phyloP scores from a whole-genome alignment of 371 early-diverging fungal species.

The Catenaria anguillulae region DNA sequence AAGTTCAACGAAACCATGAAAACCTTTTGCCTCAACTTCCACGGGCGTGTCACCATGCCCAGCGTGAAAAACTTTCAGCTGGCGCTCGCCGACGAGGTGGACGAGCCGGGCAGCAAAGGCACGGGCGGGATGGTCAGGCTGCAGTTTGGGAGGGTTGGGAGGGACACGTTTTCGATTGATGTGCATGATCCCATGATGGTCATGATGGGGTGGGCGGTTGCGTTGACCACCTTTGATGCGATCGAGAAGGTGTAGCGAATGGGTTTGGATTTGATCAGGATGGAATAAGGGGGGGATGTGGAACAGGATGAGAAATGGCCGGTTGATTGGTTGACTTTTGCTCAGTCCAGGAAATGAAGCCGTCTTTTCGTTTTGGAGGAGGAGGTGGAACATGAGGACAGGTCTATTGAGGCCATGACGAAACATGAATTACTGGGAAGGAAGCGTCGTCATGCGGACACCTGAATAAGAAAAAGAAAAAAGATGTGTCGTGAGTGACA shows the following conservation, averaged over 20 bases:
- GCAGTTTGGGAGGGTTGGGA: conserved; percentile 50
- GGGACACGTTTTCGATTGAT: conserved; percentile 45
- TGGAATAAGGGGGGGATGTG: too few species aligned
- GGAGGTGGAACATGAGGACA: too few species aligned
- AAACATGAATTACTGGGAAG: too few species aligned
- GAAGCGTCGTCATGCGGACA: too few species aligned
- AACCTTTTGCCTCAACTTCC: conserved; percentile 51
- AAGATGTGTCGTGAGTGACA: too few species aligned
- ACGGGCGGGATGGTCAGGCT: conserved; percentile 22
- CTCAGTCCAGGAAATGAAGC: too few species aligned
- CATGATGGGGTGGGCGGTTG: conserved; percentile 47
- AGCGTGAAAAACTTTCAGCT: conserved; percentile 55
- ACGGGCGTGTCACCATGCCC: conserved; percentile 50
- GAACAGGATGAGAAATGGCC: too few species aligned
- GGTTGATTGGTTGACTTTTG: too few species aligned
- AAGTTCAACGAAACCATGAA: conserved; percentile 45
- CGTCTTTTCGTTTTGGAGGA: too few species aligned
- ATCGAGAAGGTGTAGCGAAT: conserved; percentile 10
- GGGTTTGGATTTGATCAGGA: too few species aligned
- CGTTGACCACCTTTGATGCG: conserved; percentile 45
- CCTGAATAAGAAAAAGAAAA: too few species aligned
- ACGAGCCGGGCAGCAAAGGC: conserved; percentile 6
- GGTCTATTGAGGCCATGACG: too few species aligned
- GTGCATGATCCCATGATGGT: conserved; percentile 44
- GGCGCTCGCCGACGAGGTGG: conserved; percentile 15